Conservation (phyloP, 306 rosid species). For the Quillaja saponaria region DNA sequence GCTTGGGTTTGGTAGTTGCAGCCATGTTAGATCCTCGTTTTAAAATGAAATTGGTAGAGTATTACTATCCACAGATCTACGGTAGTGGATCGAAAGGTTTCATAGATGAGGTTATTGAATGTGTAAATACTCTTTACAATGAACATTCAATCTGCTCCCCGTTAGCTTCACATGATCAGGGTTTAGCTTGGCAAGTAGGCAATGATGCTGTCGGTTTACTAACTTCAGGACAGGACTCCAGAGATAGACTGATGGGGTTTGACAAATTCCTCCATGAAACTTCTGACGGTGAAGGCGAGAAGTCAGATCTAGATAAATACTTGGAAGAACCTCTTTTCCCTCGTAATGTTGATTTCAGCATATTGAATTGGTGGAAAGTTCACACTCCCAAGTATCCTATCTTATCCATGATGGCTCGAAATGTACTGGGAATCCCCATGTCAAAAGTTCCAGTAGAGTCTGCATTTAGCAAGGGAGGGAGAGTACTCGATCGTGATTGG, state of each 20-base stretch:
- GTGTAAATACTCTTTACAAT: slow-evolving; percentile 73
- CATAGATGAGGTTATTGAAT: slow-evolving; percentile 66
- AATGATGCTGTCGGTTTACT: slow-evolving; percentile 49
- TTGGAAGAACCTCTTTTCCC: slow-evolving; percentile 97
- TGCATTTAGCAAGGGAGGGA: slow-evolving; percentile 55
- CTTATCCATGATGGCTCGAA: slow-evolving; percentile 95
- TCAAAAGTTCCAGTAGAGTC: slow-evolving; percentile 64
- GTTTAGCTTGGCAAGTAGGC: slow-evolving; percentile 73
- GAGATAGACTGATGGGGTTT: slow-evolving; percentile 91
- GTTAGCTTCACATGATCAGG: slow-evolving; percentile 75
- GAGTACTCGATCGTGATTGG: slow-evolving; percentile 77
- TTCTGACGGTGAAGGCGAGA: slow-evolving; percentile 67
- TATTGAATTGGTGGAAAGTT: slow-evolving; percentile 96
- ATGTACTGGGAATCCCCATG: slow-evolving; percentile 81
- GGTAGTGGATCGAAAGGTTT: slow-evolving; percentile 60
- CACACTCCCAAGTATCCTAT: slow-evolving; percentile 96
- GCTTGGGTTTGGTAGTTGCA: slow-evolving; percentile 88
- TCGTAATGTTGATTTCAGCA: slow-evolving; percentile 70
- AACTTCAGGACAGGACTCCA: slow-evolving; percentile 55
- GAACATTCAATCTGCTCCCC: slow-evolving; percentile 85
- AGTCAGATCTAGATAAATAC: slow-evolving; percentile 90
- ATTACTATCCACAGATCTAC: slow-evolving; percentile 81
- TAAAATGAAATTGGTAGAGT: slow-evolving; percentile 92
- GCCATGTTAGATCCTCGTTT: slow-evolving; percentile 93
- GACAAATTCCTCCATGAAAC: slow-evolving; percentile 91